Percentiles rank a stretch among this genome's conserved stretches.
Evolutionary conservation across 306 rosid genomes (phyloP).

Genomic region (Urtica urens): DNA sequence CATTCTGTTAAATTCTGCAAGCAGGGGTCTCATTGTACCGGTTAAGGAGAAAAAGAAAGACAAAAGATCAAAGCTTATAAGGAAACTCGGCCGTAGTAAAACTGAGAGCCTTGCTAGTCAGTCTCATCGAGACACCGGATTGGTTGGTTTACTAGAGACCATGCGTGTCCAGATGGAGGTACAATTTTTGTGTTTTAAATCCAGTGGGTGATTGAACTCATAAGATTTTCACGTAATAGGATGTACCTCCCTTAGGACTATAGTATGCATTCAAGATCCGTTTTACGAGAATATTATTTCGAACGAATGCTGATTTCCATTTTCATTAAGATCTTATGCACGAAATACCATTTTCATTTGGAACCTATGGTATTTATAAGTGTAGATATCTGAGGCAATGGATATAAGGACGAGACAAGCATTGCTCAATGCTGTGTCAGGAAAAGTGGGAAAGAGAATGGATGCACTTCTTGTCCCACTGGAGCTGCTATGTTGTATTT

Average conservation of each 20-base stretch:
- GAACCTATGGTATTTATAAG: slow-evolving; percentile 2
- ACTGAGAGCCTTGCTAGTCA: slow-evolving; percentile 59
- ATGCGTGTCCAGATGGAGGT: slow-evolving; percentile 99
- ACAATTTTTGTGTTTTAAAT: too few relatives aligned
- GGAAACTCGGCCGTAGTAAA: slow-evolving; percentile 95
- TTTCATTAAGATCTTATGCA: too few relatives aligned
- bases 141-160: slow-evolving; percentile 85
- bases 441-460: slow-evolving; percentile 94
- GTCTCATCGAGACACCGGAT: slow-evolving; percentile 72
- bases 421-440: slow-evolving; percentile 81
- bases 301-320: too few relatives aligned
- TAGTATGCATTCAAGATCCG: too few relatives aligned
- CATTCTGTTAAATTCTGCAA: slow-evolving; percentile 2
- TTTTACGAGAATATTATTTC: too few relatives aligned
- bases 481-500: slow-evolving; percentile 80
- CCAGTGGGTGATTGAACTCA: too few relatives aligned
- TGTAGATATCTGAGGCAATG: slow-evolving; percentile 82
- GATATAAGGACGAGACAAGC: slow-evolving; percentile 92
- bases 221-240: too few relatives aligned
- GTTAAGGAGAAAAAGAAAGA: slow-evolving; percentile 92
- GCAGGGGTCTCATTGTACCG: slow-evolving; percentile 94
- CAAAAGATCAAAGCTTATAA: slow-evolving; percentile 66
- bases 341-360: slow-evolving; percentile 1
- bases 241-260: too few relatives aligned
- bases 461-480: slow-evolving; percentile 82